Evolutionary conservation across 305 asterid genomes (phyloP).

Genomic region (Fraxinus albicans): DNA sequence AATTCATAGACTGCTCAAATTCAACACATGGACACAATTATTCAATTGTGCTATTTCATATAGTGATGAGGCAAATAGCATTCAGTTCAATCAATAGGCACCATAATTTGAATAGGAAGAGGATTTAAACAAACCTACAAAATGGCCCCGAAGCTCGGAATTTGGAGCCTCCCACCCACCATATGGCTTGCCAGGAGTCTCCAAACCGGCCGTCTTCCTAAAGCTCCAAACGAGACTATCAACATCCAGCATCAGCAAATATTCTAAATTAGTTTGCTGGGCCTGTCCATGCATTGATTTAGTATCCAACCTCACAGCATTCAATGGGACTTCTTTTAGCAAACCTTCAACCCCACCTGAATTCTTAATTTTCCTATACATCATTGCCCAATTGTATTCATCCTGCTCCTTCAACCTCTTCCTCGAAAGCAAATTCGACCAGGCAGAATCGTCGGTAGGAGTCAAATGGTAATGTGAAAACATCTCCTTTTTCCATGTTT

Average conservation of each 20-base stretch:
- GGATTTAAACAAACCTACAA: slow-evolving; percentile 63
- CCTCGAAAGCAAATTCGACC: slow-evolving; percentile 69
- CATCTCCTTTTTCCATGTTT: slow-evolving; percentile 60
- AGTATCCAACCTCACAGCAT: slow-evolving; percentile 68
- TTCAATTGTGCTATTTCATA: not conserved
- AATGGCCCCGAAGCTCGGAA: slow-evolving; percentile 83
- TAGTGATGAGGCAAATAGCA: not conserved
- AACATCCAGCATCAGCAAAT: slow-evolving; percentile 67
- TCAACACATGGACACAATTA: not conserved
- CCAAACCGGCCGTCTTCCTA: slow-evolving; percentile 67
- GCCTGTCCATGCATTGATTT: slow-evolving; percentile 63
- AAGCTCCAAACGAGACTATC: slow-evolving; percentile 86
- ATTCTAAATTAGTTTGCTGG: slow-evolving; percentile 81
- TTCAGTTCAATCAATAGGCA: not conserved
- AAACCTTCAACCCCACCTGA: slow-evolving; percentile 25
- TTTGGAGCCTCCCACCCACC: slow-evolving; percentile 84
- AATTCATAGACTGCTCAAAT: not conserved
- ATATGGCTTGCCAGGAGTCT: slow-evolving; percentile 56
- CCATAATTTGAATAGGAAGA: not conserved
- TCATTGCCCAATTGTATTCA: slow-evolving; percentile 47
- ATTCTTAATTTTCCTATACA: slow-evolving; percentile 56
- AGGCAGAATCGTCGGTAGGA: slow-evolving; percentile 75
- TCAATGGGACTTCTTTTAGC: slow-evolving; percentile 52
- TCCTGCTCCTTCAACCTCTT: slow-evolving; percentile 67
- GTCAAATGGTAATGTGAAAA: slow-evolving; percentile 68